Conservation (phyloP, 257 asterid species). For the Rehmannia glutinosa region DNA sequence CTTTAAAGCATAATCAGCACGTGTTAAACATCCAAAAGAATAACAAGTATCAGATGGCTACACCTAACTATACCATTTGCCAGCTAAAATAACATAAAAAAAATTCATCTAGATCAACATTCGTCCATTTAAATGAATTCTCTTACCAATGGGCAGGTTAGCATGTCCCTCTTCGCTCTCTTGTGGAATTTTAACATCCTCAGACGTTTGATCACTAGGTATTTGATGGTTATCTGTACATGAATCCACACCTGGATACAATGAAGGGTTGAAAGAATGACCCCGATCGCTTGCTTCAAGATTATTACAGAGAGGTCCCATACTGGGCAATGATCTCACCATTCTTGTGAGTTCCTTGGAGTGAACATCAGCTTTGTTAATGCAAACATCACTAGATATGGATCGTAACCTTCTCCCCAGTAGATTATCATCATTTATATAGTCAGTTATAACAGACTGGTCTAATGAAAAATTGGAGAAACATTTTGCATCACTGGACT, state of each 20-base stretch:
- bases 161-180: slow-evolving; percentile 31
- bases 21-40: background rate
- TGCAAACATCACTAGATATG: slow-evolving; percentile 41
- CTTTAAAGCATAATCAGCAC: background rate
- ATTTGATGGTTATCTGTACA: slow-evolving; percentile 20
- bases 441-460: slow-evolving; percentile 32
- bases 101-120: background rate
- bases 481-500: slow-evolving; percentile 23
- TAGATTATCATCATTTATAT: slow-evolving; percentile 20
- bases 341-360: slow-evolving; percentile 30
- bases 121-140: background rate
- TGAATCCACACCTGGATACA: slow-evolving; percentile 1
- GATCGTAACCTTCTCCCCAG: slow-evolving; percentile 33
- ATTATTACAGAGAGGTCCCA: slow-evolving; percentile 29
- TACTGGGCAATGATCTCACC: slow-evolving; percentile 66
- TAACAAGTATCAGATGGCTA: background rate
- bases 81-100: background rate
- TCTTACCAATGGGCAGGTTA: slow-evolving; percentile 48
- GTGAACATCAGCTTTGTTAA: slow-evolving; percentile 33
- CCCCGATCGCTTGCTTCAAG: slow-evolving; percentile 19
- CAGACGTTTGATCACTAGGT: slow-evolving; percentile 22
- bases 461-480: slow-evolving; percentile 26
- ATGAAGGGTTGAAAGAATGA: slow-evolving; percentile 5
- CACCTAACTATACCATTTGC: background rate
- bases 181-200: slow-evolving; percentile 17